Evolutionary conservation across 1,284 basidiomycete genomes (phyloP).

Genomic region (Rhodotorula sp.): DNA sequence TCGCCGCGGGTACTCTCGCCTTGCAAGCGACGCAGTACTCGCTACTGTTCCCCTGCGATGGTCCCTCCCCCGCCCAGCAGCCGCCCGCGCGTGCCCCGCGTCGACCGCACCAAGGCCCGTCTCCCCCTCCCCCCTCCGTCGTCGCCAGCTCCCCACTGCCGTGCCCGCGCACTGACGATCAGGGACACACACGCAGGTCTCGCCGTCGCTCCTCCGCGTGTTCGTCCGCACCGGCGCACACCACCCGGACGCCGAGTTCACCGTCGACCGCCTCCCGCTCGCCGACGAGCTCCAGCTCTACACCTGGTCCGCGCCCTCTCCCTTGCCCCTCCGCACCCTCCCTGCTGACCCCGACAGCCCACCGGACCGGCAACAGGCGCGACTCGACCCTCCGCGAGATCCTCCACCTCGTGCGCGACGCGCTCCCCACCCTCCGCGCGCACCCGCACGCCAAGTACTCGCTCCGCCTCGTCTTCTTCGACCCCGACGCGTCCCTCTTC

Average conservation of each 20-base stretch:
- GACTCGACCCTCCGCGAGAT: constrained; percentile 44
- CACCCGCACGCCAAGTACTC: constrained; percentile 27
- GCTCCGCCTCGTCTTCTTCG: constrained; percentile 43
- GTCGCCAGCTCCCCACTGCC: background rate
- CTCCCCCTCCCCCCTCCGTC: background rate
- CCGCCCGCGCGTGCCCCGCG: background rate
- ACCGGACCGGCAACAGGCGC: constrained; percentile 3
- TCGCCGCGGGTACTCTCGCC: no score
- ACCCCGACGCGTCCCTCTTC: constrained; percentile 21
- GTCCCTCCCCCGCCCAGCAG: background rate
- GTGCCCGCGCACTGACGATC: background rate
- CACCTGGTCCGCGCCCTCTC: constrained; percentile 22
- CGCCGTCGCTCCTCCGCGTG: constrained; percentile 42
- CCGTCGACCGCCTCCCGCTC: constrained; percentile 4
- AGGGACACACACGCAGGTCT: constrained; percentile 23
- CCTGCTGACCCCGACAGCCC: constrained; percentile 11
- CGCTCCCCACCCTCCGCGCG: constrained; percentile 26
- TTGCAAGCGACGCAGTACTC: no score
- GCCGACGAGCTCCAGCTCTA: constrained; percentile 33
- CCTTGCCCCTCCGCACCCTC: background rate
- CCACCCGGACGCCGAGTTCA: constrained; percentile 31
- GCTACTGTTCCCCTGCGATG: no score
- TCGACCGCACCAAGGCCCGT: constrained; percentile 33
- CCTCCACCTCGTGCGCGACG: constrained; percentile 37
- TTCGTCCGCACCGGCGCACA: constrained; percentile 33